Conservation (phyloP, 148 eudicot species). For the Spergularia marina region DNA sequence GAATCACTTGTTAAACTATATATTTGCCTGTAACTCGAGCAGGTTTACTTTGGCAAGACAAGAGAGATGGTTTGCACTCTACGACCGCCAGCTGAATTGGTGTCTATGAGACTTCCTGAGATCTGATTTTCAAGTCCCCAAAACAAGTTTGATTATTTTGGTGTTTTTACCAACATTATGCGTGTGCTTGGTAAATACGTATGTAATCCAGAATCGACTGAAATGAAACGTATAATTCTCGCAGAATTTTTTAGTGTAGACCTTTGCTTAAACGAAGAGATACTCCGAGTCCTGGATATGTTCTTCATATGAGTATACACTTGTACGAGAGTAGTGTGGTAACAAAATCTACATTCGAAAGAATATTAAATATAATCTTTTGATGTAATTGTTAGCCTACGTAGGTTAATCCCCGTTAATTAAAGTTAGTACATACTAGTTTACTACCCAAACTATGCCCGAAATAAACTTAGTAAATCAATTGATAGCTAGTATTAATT, state of each 20-base stretch:
- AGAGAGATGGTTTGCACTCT: conserved; percentile 97
- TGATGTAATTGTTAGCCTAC: too few species aligned
- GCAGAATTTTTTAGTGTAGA: not conserved
- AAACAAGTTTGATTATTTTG: not conserved
- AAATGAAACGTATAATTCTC: not conserved
- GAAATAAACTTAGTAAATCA: too few species aligned
- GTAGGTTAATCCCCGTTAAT: too few species aligned
- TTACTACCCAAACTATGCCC: too few species aligned
- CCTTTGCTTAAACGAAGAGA: not conserved
- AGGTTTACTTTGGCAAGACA: conserved; percentile 99
- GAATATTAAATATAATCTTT: too few species aligned
- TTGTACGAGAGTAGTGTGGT: too few species aligned
- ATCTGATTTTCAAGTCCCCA: conserved; percentile 29
- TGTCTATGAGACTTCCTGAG: conserved; percentile 59
- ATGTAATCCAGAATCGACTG: conserved; percentile 11
- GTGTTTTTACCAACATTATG: not conserved
- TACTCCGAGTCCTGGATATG: too few species aligned
- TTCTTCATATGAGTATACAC: too few species aligned
- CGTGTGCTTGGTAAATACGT: not conserved
- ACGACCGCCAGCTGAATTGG: conserved; percentile 82
- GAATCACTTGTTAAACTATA: not conserved
- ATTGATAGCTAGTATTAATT: too few species aligned
- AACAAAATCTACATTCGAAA: too few species aligned
- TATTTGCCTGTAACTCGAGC: conserved; percentile 9
- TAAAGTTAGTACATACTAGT: too few species aligned